Evolutionary conservation across 2,329 filamentous ascomycete species (phyloP), one percentile per base, ranked within the genome.

Genomic region (Mariannaea sp.): DNA sequence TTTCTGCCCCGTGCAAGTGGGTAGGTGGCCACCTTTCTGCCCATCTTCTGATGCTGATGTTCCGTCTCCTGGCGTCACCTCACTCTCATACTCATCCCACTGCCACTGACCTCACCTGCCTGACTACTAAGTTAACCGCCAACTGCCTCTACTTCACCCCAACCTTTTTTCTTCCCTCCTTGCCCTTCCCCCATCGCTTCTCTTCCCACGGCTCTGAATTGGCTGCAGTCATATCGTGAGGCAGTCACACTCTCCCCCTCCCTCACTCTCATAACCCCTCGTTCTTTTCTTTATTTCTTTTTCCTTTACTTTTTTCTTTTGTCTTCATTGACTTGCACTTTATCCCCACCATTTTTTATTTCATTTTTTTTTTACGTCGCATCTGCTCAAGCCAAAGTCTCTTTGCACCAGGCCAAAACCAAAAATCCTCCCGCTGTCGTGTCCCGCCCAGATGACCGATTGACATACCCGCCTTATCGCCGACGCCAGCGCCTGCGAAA

Each of bases 381-480:
- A 55, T 45, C 24, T 42, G 19, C 29, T 13, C 38, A 30, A 39
- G 19, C 24, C 32, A 40, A 32, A n/a, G 17, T 22, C 27, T 19
- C 38, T 40, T 43, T n/a, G n/a, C 19, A 29, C 45, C 19, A 33
- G 16, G 22, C 30, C 9, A 39, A 20, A 13, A 16, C 13, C 30
- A 19, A n/a, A n/a, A n/a, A n/a, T 22, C 38, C 35, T 39, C 46
- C 24, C 16, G 27, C 24, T 17, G n/a, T 60, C 48, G 45, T 44
- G 35, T 59, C 50, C 55, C 27, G 54, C 30, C 36, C 59, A 58
- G 46, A 66, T 66, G 64, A 62, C 47, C 33, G 57, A 57, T 65
- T 66, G 64, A 66, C 60, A 53, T 60, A 62, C 50, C 64, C 64
- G 59, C 57, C 53, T 44, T 66, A 66, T 66, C 61, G 52, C 60